Base-by-base conservation (phyloP, 805 yeast species). In the Cyberlindnera maclurae region DNA sequence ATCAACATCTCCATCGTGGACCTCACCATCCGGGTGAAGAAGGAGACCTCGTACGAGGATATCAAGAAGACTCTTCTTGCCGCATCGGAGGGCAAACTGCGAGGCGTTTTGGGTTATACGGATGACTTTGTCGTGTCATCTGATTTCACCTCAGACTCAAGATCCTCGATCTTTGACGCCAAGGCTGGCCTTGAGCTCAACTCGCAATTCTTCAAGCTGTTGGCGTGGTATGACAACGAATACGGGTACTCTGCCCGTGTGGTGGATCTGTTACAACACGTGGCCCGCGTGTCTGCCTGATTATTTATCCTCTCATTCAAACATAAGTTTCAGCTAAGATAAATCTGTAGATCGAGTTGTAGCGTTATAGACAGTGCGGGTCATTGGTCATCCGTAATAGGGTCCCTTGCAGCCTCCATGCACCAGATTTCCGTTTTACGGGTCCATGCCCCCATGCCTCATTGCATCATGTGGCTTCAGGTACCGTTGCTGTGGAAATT, bases 201-300 rank as follows among this genome's bases (percentile, higher is more conserved):
- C 66, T 86, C 87, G 64, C 78, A 80, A 59, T 87, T 87, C 67
- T 93, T 85, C 70, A 87, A 87, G 79, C 76, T 87, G 63, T 73
- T 86, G 68, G 76, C 95, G 46, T 87, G 95, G 95, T 87, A 87
- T 79, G 96, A 87, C 69, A 87, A 87, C 72, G 96, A 87, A 75
- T 87, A 67, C 74, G 96, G 96, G 67, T 87, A 87, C 84, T 83
- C 95, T 58, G 82, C 93, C 71, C 87, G 96, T 77, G 95, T 87
- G 55, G 95, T 87, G 54, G 96, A 87, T 75, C 73, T 87, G 62
- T 69, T 86, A 58, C 79, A 82, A 68, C 80, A 76, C 74, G 79
- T 83, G 62, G 90, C 94, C 54, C 40, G 38, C 29, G 52, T 48
- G n/a, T 41, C 29, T 31, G 50, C n/a, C n/a, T n/a, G n/a, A n/a